Base-by-base conservation (phyloP, 192 early-diverging fungal genomes). In the Lobosporangium transversale region DNA sequence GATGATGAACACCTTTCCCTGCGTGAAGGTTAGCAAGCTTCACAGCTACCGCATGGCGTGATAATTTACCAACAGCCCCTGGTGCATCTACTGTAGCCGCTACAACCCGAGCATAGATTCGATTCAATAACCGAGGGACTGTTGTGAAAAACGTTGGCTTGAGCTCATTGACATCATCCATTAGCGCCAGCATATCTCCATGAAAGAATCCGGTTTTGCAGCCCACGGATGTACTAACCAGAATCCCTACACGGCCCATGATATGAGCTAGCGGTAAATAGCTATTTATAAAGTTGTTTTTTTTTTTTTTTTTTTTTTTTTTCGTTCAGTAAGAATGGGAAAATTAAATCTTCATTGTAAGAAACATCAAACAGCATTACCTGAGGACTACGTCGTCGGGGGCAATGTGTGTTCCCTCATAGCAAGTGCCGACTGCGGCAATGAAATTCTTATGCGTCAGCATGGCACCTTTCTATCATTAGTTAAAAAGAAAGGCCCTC, bases 111-210 rank as follows among this genome's bases (percentile, higher is more conserved):
- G 68, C 90, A 69, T 97, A 92, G 58, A 98, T 90, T 50, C 94
- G 89, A 84, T 93, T 97, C 62, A 95, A 79, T 47, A 98, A 71
- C 8, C 95, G 88, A 9, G 97, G 95, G 14, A 98, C 97, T 12
- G 91, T 84, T 57, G 78, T 81, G 66, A 98, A 95, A 27, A 93
- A 29, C 20, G 91, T 95, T 4, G 97, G 97, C 40, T 82, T 76
- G 32, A 97, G 85, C 12, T 81, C 52, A 27, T 81, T 82, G 55
- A 95, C 74, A 74, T 98, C 97, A n/a, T 97, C 94, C 27, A 97
- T 63, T 15, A 98, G 78, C 4, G 85, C 74, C 33, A 86, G 58
- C 7, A 87, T 80, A 73, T 89, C 81, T 50, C 88, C 88, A 4
- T 70, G 82, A 36, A 61, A 69, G 40, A 66, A 81, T 11, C 79